Conservation (phyloP, 345 rosid genomes). For the Eucalyptus regnans region DNA sequence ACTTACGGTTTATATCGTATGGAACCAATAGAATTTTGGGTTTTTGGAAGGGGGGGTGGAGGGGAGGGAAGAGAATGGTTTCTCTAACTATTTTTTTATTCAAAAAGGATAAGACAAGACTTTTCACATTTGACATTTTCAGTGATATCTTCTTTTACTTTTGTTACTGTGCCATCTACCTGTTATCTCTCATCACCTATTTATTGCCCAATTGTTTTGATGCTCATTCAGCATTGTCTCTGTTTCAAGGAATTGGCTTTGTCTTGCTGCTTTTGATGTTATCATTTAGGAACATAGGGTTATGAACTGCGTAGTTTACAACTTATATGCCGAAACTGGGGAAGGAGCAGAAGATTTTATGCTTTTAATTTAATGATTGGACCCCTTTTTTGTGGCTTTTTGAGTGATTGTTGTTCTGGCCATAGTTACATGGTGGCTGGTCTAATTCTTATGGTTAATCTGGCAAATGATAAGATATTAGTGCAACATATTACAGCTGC, state of each 20-base stretch:
- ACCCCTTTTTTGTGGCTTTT: background rate
- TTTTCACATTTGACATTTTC: background rate
- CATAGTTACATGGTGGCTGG: background rate
- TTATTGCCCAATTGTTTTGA: background rate
- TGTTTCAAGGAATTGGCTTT: background rate
- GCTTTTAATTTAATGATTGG: background rate
- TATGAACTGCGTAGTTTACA: background rate
- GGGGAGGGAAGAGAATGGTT: background rate
- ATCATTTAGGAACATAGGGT: background rate
- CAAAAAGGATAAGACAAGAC: background rate
- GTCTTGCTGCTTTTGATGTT: background rate
- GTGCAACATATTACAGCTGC: background rate
- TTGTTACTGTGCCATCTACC: background rate
- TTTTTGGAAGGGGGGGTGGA: background rate
- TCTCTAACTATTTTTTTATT: background rate
- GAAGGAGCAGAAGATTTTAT: background rate
- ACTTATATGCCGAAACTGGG: background rate
- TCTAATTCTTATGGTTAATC: background rate
- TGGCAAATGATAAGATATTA: background rate
- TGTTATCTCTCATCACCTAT: background rate
- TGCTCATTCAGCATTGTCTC: background rate
- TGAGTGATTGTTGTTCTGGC: background rate
- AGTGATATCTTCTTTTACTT: background rate
- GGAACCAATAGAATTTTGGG: background rate
- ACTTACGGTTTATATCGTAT: background rate